Base-by-base conservation (phyloP, 805 yeast genomes). In the Novakomyces olei region DNA sequence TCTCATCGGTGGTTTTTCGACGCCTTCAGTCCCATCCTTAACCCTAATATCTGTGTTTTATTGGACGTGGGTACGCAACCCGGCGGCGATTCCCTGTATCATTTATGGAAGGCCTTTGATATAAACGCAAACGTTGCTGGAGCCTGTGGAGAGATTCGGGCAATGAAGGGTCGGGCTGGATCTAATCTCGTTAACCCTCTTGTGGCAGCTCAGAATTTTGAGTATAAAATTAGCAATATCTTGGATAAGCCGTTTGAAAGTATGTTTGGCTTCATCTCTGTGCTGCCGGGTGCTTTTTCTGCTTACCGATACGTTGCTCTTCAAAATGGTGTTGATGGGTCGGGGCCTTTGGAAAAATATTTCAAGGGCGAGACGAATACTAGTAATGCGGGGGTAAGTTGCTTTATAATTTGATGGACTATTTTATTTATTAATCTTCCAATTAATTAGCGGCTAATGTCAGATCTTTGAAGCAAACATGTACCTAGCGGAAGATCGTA, bases 31-130 rank as follows among this genome's bases (percentile, higher is more conserved):
- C 95, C 95, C 2, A 65, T 73, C 14, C 57, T 91, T 41, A 78
- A 83, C 44, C 98, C 99, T 9, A 83, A 80, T 43, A 92, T 85
- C 10, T 72, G 85, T 35, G 69, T 80, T 5, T 55, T 88, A 38
- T 63, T 88, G 32, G 99, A 88, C 60, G 98, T 88, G n/a, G 99
- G 99, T 39, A 88, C 99, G 0, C 70, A 74, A 45, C 92, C 96
- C n/a, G 81, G 80, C 41, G 65, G 67, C 30, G 71, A 75, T 34
- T 85, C 96, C 0, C 60, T 85, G 17, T 91, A 88, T 47, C 88
- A 85, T 44, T 59, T 88, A 37, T 88, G 99, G 99, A 88, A 88
- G 53, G 92, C 94, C 0, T 88, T 88, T 52, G 98, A 88, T 51
- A 65, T 71, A 43, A 95, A 88, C 49, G 81, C 95, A 1, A 83